phyloP scores from a whole-genome alignment of 2,329 filamentous ascomycete species.

The Fusarium setosum region DNA sequence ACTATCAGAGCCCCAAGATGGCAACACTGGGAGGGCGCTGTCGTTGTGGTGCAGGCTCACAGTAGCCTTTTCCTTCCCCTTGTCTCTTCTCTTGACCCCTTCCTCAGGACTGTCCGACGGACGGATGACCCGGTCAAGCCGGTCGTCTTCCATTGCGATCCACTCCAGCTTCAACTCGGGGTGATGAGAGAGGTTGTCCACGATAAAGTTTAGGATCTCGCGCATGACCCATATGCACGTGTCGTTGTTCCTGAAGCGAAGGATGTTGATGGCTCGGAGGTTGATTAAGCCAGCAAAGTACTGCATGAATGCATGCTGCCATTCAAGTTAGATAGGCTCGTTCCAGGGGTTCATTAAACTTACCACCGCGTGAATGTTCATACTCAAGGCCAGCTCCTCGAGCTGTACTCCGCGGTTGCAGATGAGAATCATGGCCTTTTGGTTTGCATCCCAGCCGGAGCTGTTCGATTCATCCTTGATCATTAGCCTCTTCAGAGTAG shows the following conservation, averaged over 20 bases:
- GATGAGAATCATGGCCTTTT: slow-evolving; percentile 65
- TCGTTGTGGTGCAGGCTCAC: slow-evolving; percentile 24
- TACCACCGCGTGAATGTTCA: slow-evolving; percentile 66
- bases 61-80: slow-evolving; percentile 49
- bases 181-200: slow-evolving; percentile 68
- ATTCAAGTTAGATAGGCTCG: slow-evolving; percentile 13
- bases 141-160: slow-evolving; percentile 65
- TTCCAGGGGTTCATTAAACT: slow-evolving; percentile 41
- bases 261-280: slow-evolving; percentile 66
- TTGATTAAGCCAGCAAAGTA: slow-evolving; percentile 58
- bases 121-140: slow-evolving; percentile 61
- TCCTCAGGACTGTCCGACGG: slow-evolving; percentile 47
- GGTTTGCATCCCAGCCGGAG: slow-evolving; percentile 67
- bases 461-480: slow-evolving; percentile 66
- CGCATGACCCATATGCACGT: slow-evolving; percentile 67
- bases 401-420: slow-evolving; percentile 61
- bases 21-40: slow-evolving; percentile 43
- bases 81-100: slow-evolving; percentile 45
- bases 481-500: slow-evolving; percentile 65
- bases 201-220: slow-evolving; percentile 68
- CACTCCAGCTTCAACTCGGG: slow-evolving; percentile 68
- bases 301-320: slow-evolving; percentile 68
- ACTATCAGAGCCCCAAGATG: slow-evolving; percentile 47
- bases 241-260: slow-evolving; percentile 66
- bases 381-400: slow-evolving; percentile 66